Evolutionary conservation across 441 rosid genomes (phyloP).

Genomic region (Pelargonium citronellum): DNA sequence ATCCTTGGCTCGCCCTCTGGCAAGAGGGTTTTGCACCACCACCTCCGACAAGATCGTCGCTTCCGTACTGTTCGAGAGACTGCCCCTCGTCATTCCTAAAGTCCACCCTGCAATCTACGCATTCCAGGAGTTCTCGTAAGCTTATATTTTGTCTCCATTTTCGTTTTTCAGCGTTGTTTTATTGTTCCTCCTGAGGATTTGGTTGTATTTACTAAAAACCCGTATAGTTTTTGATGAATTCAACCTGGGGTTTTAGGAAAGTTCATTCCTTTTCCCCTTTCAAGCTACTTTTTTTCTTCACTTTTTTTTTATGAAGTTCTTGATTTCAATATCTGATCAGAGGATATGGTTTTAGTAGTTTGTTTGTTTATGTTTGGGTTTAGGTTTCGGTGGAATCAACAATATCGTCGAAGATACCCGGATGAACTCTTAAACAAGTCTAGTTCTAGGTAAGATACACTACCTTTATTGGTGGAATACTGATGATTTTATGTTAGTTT

Average conservation of each 20-base stretch:
- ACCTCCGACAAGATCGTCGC: conserved; percentile 25
- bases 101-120: conserved; percentile 27
- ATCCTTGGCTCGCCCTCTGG: conserved; percentile 6
- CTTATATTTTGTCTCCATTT: background rate
- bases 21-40: conserved; percentile 13
- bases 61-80: conserved; percentile 28
- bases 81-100: conserved; percentile 26
- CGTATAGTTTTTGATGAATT: background rate
- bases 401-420: conserved; percentile 25
- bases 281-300: background rate
- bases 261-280: background rate
- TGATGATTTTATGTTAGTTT: background rate
- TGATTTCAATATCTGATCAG: background rate
- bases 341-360: background rate
- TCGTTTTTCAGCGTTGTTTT: background rate
- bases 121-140: conserved; percentile 32
- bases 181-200: background rate
- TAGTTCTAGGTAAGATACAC: conserved; percentile 21
- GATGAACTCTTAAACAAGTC: conserved; percentile 29
- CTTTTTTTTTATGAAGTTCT: background rate
- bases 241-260: background rate
- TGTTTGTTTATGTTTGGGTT: background rate
- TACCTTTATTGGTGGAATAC: background rate
- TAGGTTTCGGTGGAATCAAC: conserved; percentile 27
- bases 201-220: background rate